phyloP scores from a whole-genome alignment of 176 grass and related monocot species.

The Raddia guianensis region DNA sequence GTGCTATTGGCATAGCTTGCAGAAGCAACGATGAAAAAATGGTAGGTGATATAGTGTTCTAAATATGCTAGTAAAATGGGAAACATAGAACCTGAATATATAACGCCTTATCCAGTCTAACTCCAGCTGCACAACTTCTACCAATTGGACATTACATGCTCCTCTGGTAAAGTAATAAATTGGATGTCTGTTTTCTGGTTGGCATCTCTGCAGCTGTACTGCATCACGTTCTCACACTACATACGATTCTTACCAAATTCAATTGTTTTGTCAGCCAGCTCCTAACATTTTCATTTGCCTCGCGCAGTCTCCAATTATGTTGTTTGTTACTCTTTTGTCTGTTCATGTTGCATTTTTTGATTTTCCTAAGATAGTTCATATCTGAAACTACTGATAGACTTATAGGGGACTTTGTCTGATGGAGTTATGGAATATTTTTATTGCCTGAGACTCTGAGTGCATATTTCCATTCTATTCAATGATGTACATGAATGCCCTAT shows the following conservation, averaged over 20 bases:
- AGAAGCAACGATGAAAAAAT: slow-evolving; percentile 95
- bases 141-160: neutral
- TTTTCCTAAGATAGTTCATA: neutral
- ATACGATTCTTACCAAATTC: neutral
- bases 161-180: slow-evolving; percentile 18
- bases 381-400: slow-evolving; percentile 4
- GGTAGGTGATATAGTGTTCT: slow-evolving; percentile 53
- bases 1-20: slow-evolving; percentile 98
- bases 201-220: too few species aligned
- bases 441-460: neutral
- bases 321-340: slow-evolving; percentile 27
- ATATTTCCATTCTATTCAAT: slow-evolving; percentile 13
- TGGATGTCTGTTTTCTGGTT: neutral
- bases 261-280: neutral
- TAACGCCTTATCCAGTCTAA: slow-evolving; percentile 26
- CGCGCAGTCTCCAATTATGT: neutral
- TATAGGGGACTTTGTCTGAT: neutral
- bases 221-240: slow-evolving; percentile 7
- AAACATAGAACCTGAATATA: slow-evolving; percentile 11
- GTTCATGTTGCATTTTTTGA: slow-evolving; percentile 1
- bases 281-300: slow-evolving; percentile 18
- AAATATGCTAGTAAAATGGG: slow-evolving; percentile 22
- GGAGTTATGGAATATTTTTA: neutral
- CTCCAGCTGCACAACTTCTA: neutral
- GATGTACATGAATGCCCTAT: neutral